Evolutionary conservation across 202 grass and related monocot genomes (phyloP), one percentile per base, ranked within the genome.

Genomic region (Digitaria exilis): DNA sequence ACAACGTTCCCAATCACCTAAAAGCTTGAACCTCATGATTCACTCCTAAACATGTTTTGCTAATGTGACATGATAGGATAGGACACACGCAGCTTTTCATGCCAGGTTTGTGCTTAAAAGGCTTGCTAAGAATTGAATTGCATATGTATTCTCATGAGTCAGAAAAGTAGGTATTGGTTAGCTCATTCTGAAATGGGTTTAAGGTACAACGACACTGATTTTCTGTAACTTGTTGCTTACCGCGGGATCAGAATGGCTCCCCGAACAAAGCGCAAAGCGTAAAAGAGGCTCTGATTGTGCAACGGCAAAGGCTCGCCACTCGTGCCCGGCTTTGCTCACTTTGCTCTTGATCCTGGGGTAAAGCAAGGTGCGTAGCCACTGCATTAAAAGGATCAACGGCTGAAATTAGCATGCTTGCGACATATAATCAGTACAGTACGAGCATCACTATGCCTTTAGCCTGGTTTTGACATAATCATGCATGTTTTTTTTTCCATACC

Each of bases 201-300:
- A 50, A 72, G 31, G 73, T 82, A 44, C 59, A 78, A 26, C 3
- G 72, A 28, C 30, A 71, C 12, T 3, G 7, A 51, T 73, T 66
- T 45, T 43, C 30, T 0, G 50, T 19, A 29, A 44, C 41, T 8
- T 51, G 70, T 82, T 65, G 75, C 87, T 93, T 98, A 98, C 96
- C 57, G 92, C 91, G 14, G 96, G 96, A 96, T 98, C 96, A 83
- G 96, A 98, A 89, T 96, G 96, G 93, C 93, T 96, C 48, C 96
- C 96, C 7, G 96, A 98, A 72, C 96, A 98, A 87, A 98, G 96
- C 26, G 93, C 96, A 70, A 96, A 98, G 84, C 87, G 83, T 28
- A 98, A 84, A 74, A 98, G 91, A 87, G 96, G 96, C 70, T 98
- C 93, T 62, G 87, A 52, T 89, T 96, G 93, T 78, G 90, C 85